These are phyloP conservation scores for Syzygium syzygioides DNA, from an alignment of 441 rosid genomes.

Conservation along the genomic window DNA sequence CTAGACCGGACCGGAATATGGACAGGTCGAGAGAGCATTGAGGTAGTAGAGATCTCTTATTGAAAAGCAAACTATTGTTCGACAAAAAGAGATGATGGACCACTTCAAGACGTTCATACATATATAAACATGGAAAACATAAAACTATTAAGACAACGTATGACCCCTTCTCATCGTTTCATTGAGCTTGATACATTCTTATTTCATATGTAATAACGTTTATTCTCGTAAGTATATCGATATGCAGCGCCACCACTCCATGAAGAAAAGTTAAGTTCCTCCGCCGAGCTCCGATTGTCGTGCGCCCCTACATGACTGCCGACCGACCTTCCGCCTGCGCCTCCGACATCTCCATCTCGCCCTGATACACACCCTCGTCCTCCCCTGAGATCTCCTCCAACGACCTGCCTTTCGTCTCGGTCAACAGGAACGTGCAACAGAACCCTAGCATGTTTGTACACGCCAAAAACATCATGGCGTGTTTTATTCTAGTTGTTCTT, in stretches of 20 bases:
- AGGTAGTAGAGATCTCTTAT: not conserved
- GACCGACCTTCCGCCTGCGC: not conserved
- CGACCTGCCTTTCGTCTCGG: not conserved
- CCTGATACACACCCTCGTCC: not conserved
- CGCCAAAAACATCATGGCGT: not conserved
- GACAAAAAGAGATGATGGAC: not conserved
- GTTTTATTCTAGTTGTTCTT: not conserved
- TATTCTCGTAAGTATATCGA: not conserved
- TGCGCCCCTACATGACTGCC: not conserved
- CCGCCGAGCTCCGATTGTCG: not conserved
- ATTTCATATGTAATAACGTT: not conserved
- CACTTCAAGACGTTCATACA: not conserved
- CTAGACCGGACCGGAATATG: not conserved
- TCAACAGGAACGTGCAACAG: not conserved
- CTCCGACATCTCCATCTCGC: not conserved
- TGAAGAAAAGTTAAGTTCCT: not conserved
- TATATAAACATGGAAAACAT: not conserved
- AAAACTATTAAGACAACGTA: not conserved
- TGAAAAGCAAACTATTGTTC: not conserved
- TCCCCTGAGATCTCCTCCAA: conserved; percentile 5
- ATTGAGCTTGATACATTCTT: not conserved
- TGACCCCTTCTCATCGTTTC: not conserved
- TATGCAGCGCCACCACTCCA: not conserved
- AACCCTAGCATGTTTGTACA: not conserved
- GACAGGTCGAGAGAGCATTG: not conserved